phyloP scores from a whole-genome alignment of 2,329 filamentous ascomycete genomes.

The Nigrospora osmanthi region DNA sequence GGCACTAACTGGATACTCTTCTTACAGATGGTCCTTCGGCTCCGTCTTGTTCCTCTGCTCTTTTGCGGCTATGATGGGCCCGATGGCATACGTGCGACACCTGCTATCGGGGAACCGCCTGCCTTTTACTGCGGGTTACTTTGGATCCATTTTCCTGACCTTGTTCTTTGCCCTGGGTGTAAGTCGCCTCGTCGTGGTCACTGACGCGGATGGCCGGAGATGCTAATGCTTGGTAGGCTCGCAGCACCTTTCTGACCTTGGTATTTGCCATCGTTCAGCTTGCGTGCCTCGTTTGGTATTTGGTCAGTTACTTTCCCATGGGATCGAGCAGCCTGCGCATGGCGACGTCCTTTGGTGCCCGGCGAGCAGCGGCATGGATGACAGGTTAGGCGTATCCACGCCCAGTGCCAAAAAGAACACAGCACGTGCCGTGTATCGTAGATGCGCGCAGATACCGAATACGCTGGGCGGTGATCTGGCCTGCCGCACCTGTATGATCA shows the following conservation, averaged over 20 bases:
- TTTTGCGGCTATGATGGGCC: slow-evolving; percentile 93
- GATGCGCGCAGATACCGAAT: no score
- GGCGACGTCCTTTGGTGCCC: slow-evolving; percentile 78
- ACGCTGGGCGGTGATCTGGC: no score
- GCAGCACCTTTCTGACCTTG: slow-evolving; percentile 76
- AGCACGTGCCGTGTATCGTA: no score
- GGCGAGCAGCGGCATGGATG: slow-evolving; percentile 83
- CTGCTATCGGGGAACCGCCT: slow-evolving; percentile 76
- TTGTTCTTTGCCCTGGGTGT: slow-evolving; percentile 90
- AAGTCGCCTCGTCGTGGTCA: slow-evolving; percentile 39
- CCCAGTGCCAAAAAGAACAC: no score
- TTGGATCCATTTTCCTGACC: slow-evolving; percentile 84
- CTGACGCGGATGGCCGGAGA: neutral
- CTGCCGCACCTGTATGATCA: no score
- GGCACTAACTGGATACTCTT: slow-evolving; percentile 19
- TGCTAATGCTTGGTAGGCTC: slow-evolving; percentile 50
- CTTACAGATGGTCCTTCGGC: slow-evolving; percentile 81
- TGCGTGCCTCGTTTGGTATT: slow-evolving; percentile 79
- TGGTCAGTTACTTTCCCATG: slow-evolving; percentile 98
- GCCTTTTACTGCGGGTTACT: slow-evolving; percentile 91
- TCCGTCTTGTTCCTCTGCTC: slow-evolving; percentile 84
- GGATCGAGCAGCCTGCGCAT: slow-evolving; percentile 81
- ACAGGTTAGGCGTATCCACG: slow-evolving; percentile 45
- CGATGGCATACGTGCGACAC: slow-evolving; percentile 73
- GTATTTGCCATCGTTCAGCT: slow-evolving; percentile 79